phyloP scores from a whole-genome alignment of 805 yeast genomes.

The Yarrowia deformans region DNA sequence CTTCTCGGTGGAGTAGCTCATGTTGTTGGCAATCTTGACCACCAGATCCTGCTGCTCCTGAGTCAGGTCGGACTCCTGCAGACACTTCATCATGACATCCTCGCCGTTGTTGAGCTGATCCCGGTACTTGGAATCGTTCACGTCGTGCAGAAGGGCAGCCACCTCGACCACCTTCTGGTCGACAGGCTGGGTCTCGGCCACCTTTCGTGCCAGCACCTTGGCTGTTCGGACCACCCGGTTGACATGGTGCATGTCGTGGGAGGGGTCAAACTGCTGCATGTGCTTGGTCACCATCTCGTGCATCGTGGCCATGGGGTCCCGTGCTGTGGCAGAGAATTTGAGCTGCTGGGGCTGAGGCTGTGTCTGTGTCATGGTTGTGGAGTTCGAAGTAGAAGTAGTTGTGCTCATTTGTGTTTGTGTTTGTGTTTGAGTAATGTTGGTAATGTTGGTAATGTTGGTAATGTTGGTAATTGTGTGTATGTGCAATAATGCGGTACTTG shows the following conservation, averaged over 20 bases:
- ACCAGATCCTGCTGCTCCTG: slow-evolving; percentile 42
- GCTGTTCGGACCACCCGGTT: slow-evolving; percentile 49
- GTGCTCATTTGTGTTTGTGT: slow-evolving; percentile 38
- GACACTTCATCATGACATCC: slow-evolving; percentile 41
- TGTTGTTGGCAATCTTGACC: slow-evolving; percentile 45
- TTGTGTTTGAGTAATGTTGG: slow-evolving; percentile 6
- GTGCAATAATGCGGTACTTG: not conserved
- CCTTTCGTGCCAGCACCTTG: slow-evolving; percentile 43
- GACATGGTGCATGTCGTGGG: slow-evolving; percentile 50
- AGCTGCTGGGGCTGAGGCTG: slow-evolving; percentile 35
- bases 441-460: not conserved
- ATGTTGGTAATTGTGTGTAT: not conserved
- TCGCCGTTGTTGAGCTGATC: slow-evolving; percentile 37
- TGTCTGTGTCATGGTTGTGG: slow-evolving; percentile 33
- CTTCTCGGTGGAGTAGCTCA: slow-evolving; percentile 47
- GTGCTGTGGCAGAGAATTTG: slow-evolving; percentile 22
- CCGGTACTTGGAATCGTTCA: slow-evolving; percentile 49
- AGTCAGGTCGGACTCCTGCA: slow-evolving; percentile 41
- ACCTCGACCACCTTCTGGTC: slow-evolving; percentile 48
- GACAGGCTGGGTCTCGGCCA: slow-evolving; percentile 39
- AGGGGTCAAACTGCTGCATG: slow-evolving; percentile 49
- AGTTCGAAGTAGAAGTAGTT: slow-evolving; percentile 16
- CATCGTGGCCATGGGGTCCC: slow-evolving; percentile 26
- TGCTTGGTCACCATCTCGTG: slow-evolving; percentile 36
- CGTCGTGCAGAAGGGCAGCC: slow-evolving; percentile 50